These are phyloP conservation scores for Houttuynia cordata DNA, from an alignment of 164 flowering plant genomes.

Conservation along the genomic window DNA sequence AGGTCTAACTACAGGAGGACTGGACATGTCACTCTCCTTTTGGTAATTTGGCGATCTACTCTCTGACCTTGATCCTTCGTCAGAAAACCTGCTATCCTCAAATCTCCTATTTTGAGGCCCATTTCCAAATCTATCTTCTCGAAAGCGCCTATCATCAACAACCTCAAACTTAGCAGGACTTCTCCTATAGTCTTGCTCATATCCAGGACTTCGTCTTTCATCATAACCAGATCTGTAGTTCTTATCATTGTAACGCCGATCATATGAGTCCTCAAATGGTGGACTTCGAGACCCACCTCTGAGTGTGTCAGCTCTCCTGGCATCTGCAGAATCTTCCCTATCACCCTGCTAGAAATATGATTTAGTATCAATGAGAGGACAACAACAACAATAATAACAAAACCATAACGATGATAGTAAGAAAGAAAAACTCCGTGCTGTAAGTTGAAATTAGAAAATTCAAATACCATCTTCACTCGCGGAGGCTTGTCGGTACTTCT, in stretches of 20 bases:
- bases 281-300: slow-evolving; percentile 77
- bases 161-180: slow-evolving; percentile 68
- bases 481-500: slow-evolving; percentile 64
- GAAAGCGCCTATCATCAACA: slow-evolving; percentile 66
- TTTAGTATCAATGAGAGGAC: not conserved
- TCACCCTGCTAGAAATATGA: slow-evolving; percentile 41
- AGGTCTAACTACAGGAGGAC: slow-evolving; percentile 78
- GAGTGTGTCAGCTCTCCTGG: slow-evolving; percentile 35
- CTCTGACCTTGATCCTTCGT: slow-evolving; percentile 48
- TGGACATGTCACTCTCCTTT: slow-evolving; percentile 38
- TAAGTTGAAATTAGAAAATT: not conserved
- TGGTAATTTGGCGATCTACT: slow-evolving; percentile 60
- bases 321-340: slow-evolving; percentile 48
- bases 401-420: no score
- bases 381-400: not conserved
- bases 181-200: slow-evolving; percentile 50
- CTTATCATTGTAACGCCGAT: slow-evolving; percentile 51
- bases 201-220: slow-evolving; percentile 71
- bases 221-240: slow-evolving; percentile 27
- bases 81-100: slow-evolving; percentile 47
- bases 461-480: slow-evolving; percentile 44
- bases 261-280: slow-evolving; percentile 59
- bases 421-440: not conserved
- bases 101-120: slow-evolving; percentile 30
- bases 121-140: slow-evolving; percentile 88